Evolutionary conservation across 2,329 filamentous ascomycete genomes (phyloP).

Genomic region (Lachnellula hyalina): DNA sequence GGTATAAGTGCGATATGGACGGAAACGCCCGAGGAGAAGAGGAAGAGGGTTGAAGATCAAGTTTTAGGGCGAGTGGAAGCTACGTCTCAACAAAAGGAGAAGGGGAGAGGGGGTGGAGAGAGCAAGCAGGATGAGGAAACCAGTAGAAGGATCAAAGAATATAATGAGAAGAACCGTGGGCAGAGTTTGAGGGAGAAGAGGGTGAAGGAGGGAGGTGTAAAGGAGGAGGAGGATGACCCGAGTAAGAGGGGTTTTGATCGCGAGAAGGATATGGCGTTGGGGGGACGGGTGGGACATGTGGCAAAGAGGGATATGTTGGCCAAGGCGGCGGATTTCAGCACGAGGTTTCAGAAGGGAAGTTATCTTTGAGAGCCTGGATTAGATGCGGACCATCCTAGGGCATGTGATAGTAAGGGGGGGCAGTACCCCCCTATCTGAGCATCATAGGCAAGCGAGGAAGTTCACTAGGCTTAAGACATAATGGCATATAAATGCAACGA

Average conservation of each 20-base stretch:
- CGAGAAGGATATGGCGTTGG: constrained; percentile 87
- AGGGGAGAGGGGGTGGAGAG: constrained; percentile 16
- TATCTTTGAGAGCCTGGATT: constrained; percentile 40
- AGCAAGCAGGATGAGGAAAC: constrained; percentile 38
- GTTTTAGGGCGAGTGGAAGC: constrained; percentile 62
- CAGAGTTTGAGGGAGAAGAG: constrained; percentile 52
- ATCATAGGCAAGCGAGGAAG: too few relatives aligned
- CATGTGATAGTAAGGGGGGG: too few relatives aligned
- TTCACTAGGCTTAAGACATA: too few relatives aligned
- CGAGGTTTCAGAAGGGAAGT: constrained; percentile 36
- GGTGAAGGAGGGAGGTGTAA: constrained; percentile 22
- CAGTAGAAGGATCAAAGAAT: constrained; percentile 49
- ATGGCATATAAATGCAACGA: too few relatives aligned
- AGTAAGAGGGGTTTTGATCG: constrained; percentile 83
- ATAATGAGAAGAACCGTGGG: constrained; percentile 50
- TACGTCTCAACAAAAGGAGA: constrained; percentile 7
- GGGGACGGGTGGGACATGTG: constrained; percentile 63
- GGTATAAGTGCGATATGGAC: constrained; percentile 62
- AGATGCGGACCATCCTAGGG: neutral
- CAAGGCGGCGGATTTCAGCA: constrained; percentile 72
- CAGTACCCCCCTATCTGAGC: too few relatives aligned
- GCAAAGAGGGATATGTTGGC: constrained; percentile 75
- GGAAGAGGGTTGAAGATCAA: constrained; percentile 71
- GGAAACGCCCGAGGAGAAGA: constrained; percentile 85
- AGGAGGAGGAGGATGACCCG: constrained; percentile 80